These are phyloP conservation scores for Pyrus betulifolia DNA, from an alignment of 306 rosid genomes.

Conservation along the genomic window DNA sequence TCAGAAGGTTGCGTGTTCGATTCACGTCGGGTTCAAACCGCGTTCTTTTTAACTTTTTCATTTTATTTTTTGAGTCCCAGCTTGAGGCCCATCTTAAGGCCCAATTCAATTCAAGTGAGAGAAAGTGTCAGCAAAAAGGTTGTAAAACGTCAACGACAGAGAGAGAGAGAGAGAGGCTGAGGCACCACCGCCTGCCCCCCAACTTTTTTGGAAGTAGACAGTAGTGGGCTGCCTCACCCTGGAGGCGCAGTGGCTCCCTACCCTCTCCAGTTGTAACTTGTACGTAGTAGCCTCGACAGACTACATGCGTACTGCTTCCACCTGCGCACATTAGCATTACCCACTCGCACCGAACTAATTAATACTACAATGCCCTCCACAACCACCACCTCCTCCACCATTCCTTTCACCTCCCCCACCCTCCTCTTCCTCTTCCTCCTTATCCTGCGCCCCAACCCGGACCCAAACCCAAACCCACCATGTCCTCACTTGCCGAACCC, in stretches of 20 bases:
- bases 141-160: background rate
- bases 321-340: constrained; percentile 1
- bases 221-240: background rate
- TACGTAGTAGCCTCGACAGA: background rate
- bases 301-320: background rate
- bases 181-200: background rate
- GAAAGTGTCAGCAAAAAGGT: background rate
- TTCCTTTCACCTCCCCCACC: constrained; percentile 1
- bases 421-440: background rate
- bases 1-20: constrained; percentile 32
- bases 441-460: background rate
- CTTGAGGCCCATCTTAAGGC: background rate
- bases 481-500: constrained; percentile 14
- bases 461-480: background rate
- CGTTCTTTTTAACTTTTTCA: accelerated
- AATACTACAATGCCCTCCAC: background rate
- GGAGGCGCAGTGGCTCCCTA: background rate
- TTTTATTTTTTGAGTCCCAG: background rate
- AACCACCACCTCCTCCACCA: background rate
- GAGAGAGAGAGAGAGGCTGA: too few relatives aligned
- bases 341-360: background rate
- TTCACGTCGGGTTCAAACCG: constrained; percentile 24
- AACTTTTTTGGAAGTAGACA: background rate
- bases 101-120: too few relatives aligned
- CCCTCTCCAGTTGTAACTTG: too few relatives aligned